Percentiles rank a stretch among this genome's conserved stretches.
phyloP scores from a whole-genome alignment of 805 yeast species.

The Pichia exigua region DNA sequence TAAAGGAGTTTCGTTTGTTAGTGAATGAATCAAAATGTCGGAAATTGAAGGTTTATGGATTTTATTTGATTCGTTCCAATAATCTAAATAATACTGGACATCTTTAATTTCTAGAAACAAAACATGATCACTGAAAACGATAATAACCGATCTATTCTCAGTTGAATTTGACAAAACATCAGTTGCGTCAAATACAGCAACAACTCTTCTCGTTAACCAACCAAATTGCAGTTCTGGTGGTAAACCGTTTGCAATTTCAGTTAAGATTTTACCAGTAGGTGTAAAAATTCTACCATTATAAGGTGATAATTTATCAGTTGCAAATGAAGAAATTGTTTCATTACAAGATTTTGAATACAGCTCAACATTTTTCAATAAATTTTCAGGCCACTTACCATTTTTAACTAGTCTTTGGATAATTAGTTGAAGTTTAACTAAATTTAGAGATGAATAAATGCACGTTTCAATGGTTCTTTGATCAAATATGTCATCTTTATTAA shows the following conservation, averaged over 20 bases:
- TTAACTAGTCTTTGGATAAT: slow-evolving; percentile 55
- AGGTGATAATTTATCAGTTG: slow-evolving; percentile 42
- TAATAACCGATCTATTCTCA: slow-evolving; percentile 45
- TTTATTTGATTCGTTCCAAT: slow-evolving; percentile 8
- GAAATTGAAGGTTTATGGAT: slow-evolving; percentile 53
- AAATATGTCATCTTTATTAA: slow-evolving; percentile 29
- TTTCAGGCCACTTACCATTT: slow-evolving; percentile 37
- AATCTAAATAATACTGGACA: slow-evolving; percentile 29
- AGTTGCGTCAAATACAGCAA: slow-evolving; percentile 51
- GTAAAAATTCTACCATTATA: slow-evolving; percentile 70
- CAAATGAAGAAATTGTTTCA: slow-evolving; percentile 76
- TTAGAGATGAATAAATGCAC: slow-evolving; percentile 61
- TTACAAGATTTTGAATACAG: slow-evolving; percentile 45
- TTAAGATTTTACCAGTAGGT: slow-evolving; percentile 81
- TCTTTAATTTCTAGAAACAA: slow-evolving; percentile 54
- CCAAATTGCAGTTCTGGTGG: slow-evolving; percentile 81
- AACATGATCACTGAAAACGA: slow-evolving; percentile 74
- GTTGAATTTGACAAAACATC: slow-evolving; percentile 21
- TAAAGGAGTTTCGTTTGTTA: slow-evolving; percentile 78
- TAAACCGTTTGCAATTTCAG: slow-evolving; percentile 82
- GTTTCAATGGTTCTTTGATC: slow-evolving; percentile 49
- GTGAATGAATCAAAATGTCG: slow-evolving; percentile 82
- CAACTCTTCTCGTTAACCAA: slow-evolving; percentile 81
- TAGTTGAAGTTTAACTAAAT: slow-evolving; percentile 62
- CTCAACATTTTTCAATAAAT: slow-evolving; percentile 24